Base-by-base conservation (phyloP, 139 green algal genomes). In the Chlamydomonas sp. region DNA sequence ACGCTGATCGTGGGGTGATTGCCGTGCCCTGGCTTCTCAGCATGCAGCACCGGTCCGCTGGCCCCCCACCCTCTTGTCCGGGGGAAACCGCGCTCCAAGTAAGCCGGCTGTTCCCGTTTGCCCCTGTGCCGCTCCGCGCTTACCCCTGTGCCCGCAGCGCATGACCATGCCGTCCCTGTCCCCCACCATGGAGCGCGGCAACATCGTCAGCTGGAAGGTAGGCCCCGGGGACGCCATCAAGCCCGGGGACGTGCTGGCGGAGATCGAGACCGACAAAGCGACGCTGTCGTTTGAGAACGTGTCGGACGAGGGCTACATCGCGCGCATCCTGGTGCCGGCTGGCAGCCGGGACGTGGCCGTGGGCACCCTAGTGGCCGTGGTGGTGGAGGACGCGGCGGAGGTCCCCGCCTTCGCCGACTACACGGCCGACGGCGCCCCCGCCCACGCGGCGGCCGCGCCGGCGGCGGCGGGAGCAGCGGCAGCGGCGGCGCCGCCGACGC, bases 261-360 rank as follows among this genome's bases (percentile, higher is more conserved):
- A 99, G 15, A 94, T 99, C 0, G 97, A 99, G 88, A 99, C 97
- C 6, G 97, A 99, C 92, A 99, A 99, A 89, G 97, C 97, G 1
- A 97, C 94, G 1, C 77, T 95, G 62, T 88, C 80, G 14, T 93
- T 91, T 63, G 93, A 97, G 83, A 90, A 86, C 69, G 63, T 75
- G 63, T 83, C 93, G 58, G 92, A 99, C 49, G 96, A 98, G 49
- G 97, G 96, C 58, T 95, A 95, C 71, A 83, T 99, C 17, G 96
- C 96, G 2, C 93, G 93, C 82, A 86, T 97, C 57, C 87, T 99
- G 78, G 89, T 96, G 61, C 16, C 89, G 15, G 90, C 91, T 5
- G 98, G 98, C 3, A 73, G 93, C 14, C 94, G 96, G 69, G 93
- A 97, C 82, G 75, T 98, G 92, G 1, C 90, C 57, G 94, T 98